These are phyloP conservation scores for Aspergillus nomiae DNA, from an alignment of 2,329 filamentous ascomycete genomes.

Conservation along the genomic window DNA sequence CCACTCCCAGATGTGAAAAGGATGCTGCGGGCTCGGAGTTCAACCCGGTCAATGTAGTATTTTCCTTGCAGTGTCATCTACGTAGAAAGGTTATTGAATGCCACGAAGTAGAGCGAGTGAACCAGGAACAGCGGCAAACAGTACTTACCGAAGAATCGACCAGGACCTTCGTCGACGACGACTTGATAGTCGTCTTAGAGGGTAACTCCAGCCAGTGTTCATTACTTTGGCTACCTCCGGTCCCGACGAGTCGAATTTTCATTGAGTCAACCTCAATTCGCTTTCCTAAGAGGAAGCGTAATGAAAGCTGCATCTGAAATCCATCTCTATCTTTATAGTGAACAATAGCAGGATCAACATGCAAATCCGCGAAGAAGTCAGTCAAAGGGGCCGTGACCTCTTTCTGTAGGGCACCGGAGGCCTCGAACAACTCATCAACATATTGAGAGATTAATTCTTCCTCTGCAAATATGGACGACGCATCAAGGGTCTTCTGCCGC, in stretches of 20 bases:
- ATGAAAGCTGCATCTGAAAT: conserved; percentile 68
- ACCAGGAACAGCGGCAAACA: conserved; percentile 14
- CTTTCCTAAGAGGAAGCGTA: conserved; percentile 73
- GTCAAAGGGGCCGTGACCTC: conserved; percentile 69
- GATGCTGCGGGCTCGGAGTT: conserved; percentile 52
- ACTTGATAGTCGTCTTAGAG: conserved; percentile 51
- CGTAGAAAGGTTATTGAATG: background rate
- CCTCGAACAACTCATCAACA: conserved; percentile 48
- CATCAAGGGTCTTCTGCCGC: conserved; percentile 33
- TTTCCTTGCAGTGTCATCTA: conserved; percentile 59
- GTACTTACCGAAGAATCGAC: conserved; percentile 51
- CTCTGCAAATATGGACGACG: conserved; percentile 32
- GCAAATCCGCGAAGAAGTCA: conserved; percentile 72
- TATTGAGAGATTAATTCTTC: conserved; percentile 36
- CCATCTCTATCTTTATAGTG: conserved; percentile 74
- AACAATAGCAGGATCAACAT: conserved; percentile 66
- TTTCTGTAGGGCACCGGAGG: conserved; percentile 54
- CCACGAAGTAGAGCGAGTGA: background rate
- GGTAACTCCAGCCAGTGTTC: conserved; percentile 67
- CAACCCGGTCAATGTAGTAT: conserved; percentile 74
- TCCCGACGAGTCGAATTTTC: conserved; percentile 64
- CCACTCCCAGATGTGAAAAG: conserved; percentile 37
- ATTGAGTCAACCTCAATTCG: conserved; percentile 67
- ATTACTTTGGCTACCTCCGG: conserved; percentile 50
- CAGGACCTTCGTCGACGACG: conserved; percentile 56